Evolutionary conservation across 768 basidiomycete species (phyloP).

Genomic region (Asterophora lycoperdoides): DNA sequence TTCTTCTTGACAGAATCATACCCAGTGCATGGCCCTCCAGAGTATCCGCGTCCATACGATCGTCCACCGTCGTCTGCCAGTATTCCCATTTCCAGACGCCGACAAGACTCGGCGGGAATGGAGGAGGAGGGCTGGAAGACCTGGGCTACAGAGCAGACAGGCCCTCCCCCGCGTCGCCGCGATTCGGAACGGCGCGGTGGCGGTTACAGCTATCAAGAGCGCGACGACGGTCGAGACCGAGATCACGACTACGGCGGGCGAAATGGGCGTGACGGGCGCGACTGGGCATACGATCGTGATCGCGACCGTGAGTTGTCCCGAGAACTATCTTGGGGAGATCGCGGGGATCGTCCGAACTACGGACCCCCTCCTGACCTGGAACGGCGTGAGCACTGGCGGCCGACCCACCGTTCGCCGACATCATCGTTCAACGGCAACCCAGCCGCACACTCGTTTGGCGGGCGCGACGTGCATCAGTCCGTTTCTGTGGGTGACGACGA

Average conservation of each 20-base stretch:
- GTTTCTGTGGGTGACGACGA: conserved; percentile 11
- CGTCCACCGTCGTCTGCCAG: conserved; percentile 10
- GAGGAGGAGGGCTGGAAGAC: conserved; percentile 17
- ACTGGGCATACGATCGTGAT: conserved; percentile 6
- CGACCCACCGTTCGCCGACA: conserved; percentile 12
- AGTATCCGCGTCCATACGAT: conserved; percentile 15
- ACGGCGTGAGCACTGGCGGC: conserved; percentile 9
- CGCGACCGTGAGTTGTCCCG: not conserved
- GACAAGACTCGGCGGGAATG: conserved; percentile 7
- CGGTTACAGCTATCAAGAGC: conserved; percentile 8
- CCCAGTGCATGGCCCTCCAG: conserved; percentile 8
- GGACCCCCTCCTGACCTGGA: conserved; percentile 11
- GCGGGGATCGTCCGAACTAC: conserved; percentile 1
- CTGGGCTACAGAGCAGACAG: conserved; percentile 9
- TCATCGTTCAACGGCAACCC: conserved; percentile 16
- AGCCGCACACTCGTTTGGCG: conserved; percentile 17
- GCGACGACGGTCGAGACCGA: conserved; percentile 3
- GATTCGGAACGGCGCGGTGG: conserved; percentile 9
- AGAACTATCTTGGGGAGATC: not conserved
- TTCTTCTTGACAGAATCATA: conserved; percentile 7
- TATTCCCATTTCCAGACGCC: conserved; percentile 16
- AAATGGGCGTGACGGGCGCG: conserved; percentile 5
- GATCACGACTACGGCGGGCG: conserved; percentile 12
- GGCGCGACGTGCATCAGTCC: conserved; percentile 11
- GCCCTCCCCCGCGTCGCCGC: conserved; percentile 10